Evolutionary conservation across 2,329 filamentous ascomycete genomes (phyloP).

Genomic region (Neofusicoccum sp.): DNA sequence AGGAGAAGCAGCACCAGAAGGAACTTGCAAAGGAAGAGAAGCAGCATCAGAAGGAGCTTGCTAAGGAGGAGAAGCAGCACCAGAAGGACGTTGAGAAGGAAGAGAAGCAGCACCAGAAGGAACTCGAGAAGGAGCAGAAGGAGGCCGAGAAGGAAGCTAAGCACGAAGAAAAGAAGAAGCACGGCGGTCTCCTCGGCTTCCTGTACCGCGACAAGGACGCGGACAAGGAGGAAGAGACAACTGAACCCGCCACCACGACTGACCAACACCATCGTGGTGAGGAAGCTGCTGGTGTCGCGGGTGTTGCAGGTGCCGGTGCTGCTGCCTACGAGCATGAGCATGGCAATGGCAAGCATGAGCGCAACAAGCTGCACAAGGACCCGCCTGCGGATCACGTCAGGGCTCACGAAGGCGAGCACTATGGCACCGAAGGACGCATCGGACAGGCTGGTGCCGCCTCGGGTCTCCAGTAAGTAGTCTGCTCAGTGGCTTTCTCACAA

Average conservation of each 20-base stretch:
- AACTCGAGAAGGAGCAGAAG: slow-evolving; percentile 21
- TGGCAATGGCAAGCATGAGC: slow-evolving; percentile 31
- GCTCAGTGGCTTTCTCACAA: too few species aligned
- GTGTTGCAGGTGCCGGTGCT: slow-evolving; percentile 22
- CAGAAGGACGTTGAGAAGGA: slow-evolving; percentile 22
- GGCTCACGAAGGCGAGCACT: slow-evolving; percentile 7
- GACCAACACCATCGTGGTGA: slow-evolving; percentile 25
- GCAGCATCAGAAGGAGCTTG: slow-evolving; percentile 21
- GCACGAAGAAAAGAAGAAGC: slow-evolving; percentile 36
- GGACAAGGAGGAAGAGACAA: slow-evolving; percentile 8
- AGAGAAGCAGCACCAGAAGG: slow-evolving; percentile 19
- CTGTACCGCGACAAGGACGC: slow-evolving; percentile 41
- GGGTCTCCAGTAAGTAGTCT: background rate
- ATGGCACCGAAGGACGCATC: background rate
- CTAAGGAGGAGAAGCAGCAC: slow-evolving; percentile 24
- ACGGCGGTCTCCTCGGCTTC: slow-evolving; percentile 38
- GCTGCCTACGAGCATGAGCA: slow-evolving; percentile 25
- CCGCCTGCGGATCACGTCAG: slow-evolving; percentile 32
- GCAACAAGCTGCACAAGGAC: slow-evolving; percentile 42
- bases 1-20: slow-evolving; percentile 18
- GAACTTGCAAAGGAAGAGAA: slow-evolving; percentile 20
- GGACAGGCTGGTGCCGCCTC: slow-evolving; percentile 1
- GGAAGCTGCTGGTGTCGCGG: slow-evolving; percentile 26
- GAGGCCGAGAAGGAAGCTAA: slow-evolving; percentile 21
- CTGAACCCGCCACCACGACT: background rate